Base-by-base conservation (phyloP, 1,284 basidiomycete species). In the Phylloporus sp. region DNA sequence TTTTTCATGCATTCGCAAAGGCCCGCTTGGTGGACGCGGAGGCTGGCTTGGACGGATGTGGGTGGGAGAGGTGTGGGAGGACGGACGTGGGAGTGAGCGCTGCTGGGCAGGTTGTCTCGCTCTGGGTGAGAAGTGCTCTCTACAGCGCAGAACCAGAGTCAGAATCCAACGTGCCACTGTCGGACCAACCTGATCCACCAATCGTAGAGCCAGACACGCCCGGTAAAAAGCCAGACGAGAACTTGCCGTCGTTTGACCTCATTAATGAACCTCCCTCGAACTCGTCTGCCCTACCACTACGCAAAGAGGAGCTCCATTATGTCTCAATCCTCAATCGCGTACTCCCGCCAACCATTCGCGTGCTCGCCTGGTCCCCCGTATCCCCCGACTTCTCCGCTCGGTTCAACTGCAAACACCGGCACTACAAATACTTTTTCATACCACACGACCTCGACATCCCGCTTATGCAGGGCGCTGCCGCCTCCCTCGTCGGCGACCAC, bases 371-470 rank as follows among this genome's bases (percentile, higher is more conserved):
- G 97, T 95, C 96, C 6, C 95, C 96, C 15, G 90, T 98, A n/a
- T 75, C 86, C 0, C 74, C 84, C 10, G 76, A 80, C 40, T 99
- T 99, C 76, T 95, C 95, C 44, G 89, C 96, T 3, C 88, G 97
- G 4, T 97, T 94, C 80, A 92, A 90, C 28, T 98, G 96, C 80
- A 82, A 80, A 62, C 90, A 87, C 72, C 83, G 97, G 40, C 97
- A 99, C 76, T 99, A 99, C 88, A 98, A 98, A 76, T 99, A 99
- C 79, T 97, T 98, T 76, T 99, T 98, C 82, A 82, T 84, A 42
- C 76, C 85, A 0, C 73, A 83, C 22, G 79, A 80, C 18, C 86
- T 98, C 60, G 87, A 96, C 76, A 76, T 96, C 37, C 70, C 78
- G 2, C 84, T 83, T 37, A 99, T 99, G 96, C 83, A 84, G 64